Conservation (phyloP, 2,329 filamentous ascomycete species). For the Diplodia sapinea region DNA sequence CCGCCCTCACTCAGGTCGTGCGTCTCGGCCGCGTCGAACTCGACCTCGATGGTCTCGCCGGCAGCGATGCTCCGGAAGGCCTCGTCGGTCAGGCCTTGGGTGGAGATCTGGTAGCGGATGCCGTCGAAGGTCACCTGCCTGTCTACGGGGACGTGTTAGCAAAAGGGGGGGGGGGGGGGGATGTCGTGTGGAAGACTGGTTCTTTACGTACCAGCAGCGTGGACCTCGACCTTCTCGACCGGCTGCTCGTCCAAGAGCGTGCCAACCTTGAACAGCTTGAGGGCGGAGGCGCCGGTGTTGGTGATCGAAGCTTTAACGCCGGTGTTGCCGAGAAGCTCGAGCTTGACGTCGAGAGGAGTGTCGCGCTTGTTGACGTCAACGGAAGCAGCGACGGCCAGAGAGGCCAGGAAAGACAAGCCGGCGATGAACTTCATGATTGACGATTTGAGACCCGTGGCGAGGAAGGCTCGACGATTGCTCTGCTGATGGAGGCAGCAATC, state of each 20-base stretch:
- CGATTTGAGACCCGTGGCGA: background rate
- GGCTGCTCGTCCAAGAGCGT: slow-evolving; percentile 60
- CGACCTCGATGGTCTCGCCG: slow-evolving; percentile 58
- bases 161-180: background rate
- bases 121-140: slow-evolving; percentile 59
- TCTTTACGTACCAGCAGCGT: slow-evolving; percentile 42
- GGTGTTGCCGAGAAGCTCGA: slow-evolving; percentile 55
- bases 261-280: slow-evolving; percentile 60
- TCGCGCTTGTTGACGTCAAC: slow-evolving; percentile 27
- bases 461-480: background rate
- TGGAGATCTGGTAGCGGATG: slow-evolving; percentile 57
- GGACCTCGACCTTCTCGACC: slow-evolving; percentile 61
- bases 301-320: slow-evolving; percentile 60
- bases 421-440: slow-evolving; percentile 27
- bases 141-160: slow-evolving; percentile 40
- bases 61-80: slow-evolving; percentile 58
- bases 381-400: slow-evolving; percentile 17
- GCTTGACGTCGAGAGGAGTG: slow-evolving; percentile 26
- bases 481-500: background rate
- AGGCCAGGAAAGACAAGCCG: slow-evolving; percentile 18
- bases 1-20: slow-evolving; percentile 60
- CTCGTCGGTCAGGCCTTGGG: slow-evolving; percentile 54
- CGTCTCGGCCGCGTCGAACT: slow-evolving; percentile 62
- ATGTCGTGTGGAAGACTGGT: background rate
- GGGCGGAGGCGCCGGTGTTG: slow-evolving; percentile 57